A percentile compares a stretch with the other conserved stretches of the same genome.
These are phyloP conservation scores for Sarocladium brachiariae DNA, from an alignment of 2,329 filamentous ascomycete genomes.

Conservation along the genomic window DNA sequence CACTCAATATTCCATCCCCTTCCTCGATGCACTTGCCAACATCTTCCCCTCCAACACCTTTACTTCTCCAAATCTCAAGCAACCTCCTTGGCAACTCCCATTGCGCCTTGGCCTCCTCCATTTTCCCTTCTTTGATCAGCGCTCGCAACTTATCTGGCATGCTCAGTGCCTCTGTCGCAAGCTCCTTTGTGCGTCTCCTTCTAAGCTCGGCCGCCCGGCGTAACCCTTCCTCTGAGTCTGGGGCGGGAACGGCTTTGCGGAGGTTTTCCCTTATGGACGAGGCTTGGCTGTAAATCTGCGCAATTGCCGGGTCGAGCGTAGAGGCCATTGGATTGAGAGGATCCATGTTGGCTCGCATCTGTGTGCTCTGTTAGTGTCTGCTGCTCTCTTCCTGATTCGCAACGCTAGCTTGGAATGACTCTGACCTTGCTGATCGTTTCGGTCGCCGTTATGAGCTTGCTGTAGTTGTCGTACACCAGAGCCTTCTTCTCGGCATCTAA, in stretches of 20 bases:
- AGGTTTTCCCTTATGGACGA: slow-evolving; percentile 47
- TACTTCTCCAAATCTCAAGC: slow-evolving; percentile 46
- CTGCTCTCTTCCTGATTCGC: too few species aligned
- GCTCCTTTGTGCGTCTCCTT: slow-evolving; percentile 39
- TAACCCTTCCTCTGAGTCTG: slow-evolving; percentile 32
- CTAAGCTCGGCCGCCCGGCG: slow-evolving; percentile 26
- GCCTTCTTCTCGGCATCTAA: slow-evolving; percentile 96
- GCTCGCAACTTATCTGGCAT: slow-evolving; percentile 52
- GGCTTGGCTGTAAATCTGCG: slow-evolving; percentile 62
- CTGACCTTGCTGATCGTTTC: slow-evolving; percentile 79
- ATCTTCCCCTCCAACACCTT: slow-evolving; percentile 47
- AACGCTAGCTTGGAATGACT: too few species aligned
- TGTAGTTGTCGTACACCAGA: slow-evolving; percentile 97
- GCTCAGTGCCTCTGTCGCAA: slow-evolving; percentile 56
- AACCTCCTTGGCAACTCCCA: slow-evolving; percentile 49
- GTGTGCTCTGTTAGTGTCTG: too few species aligned
- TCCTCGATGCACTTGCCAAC: slow-evolving; percentile 47
- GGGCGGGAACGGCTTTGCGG: slow-evolving; percentile 39
- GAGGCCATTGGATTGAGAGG: slow-evolving; percentile 67
- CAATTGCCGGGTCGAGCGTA: slow-evolving; percentile 66
- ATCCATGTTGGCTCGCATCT: slow-evolving; percentile 78
- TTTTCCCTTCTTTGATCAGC: slow-evolving; percentile 52
- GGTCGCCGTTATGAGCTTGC: slow-evolving; percentile 90
- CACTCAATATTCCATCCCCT: slow-evolving; percentile 42
- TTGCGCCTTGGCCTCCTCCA: slow-evolving; percentile 51